These are phyloP conservation scores for Dianthus caryophyllus DNA, from an alignment of 148 eudicot species.

Conservation along the genomic window DNA sequence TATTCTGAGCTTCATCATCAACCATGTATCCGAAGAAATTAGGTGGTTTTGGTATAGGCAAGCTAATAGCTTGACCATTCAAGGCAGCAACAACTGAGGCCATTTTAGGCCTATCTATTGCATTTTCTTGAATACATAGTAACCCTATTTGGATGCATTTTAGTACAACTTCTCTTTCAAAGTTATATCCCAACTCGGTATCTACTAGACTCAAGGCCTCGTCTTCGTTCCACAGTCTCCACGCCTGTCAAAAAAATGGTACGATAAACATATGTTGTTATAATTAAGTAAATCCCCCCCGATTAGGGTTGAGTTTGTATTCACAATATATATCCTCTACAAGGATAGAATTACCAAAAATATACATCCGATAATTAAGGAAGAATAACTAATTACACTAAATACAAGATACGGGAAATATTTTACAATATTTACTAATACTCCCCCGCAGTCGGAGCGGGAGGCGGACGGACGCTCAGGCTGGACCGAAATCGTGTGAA, in stretches of 20 bases:
- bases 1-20: not conserved
- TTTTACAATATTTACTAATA: too few species aligned
- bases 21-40: constrained; percentile 1
- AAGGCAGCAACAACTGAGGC: constrained; percentile 2
- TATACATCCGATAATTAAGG: too few species aligned
- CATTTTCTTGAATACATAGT: constrained; percentile 15
- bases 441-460: too few species aligned
- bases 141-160: constrained; percentile 13
- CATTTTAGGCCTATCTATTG: constrained; percentile 13
- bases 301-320: too few species aligned
- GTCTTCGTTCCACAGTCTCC: constrained; percentile 12
- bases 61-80: constrained; percentile 8
- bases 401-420: too few species aligned
- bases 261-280: not conserved
- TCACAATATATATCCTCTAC: too few species aligned
- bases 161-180: not conserved
- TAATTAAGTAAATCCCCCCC: too few species aligned
- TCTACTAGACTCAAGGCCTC: constrained; percentile 7
- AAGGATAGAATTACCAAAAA: too few species aligned
- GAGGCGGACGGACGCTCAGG: too few species aligned
- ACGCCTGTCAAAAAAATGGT: constrained; percentile 3
- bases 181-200: constrained; percentile 1
- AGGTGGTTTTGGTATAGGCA: constrained; percentile 8
- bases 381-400: too few species aligned
- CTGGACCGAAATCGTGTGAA: too few species aligned